Base-by-base conservation (phyloP, 164 flowering plant genomes). In the Nymphaea thermarum region DNA sequence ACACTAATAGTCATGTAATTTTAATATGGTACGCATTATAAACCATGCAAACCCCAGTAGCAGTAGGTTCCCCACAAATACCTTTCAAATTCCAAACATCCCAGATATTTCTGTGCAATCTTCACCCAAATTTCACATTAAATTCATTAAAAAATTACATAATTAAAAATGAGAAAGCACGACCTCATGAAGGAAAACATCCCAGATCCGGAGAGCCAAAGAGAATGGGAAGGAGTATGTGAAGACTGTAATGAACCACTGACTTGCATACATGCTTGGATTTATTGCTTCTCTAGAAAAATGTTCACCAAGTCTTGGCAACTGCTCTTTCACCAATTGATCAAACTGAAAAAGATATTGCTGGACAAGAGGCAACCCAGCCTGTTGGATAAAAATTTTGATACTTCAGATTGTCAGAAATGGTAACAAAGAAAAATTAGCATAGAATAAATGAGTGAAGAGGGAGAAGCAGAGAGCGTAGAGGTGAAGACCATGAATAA, bases 231-330 rank as follows among this genome's bases (percentile, higher is more conserved):
- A 95, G 41, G 99, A 92, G 75, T 95, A 95, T n/a, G 99, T 83
- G 82, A 95, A 95, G 51, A 95, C 98, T 12, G 98, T 95, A 66
- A 95, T 95, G 84, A 95, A 92, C 99, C 99, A 95, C 75, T 95
- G 99, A 74, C 99, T 95, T 43, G 96, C 98, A 79, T 95, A 95
- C 99, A 92, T 95, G 85, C 94, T 95, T 65, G 99, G 96, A 71
- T 86, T 90, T 72, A 95, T 87, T 88, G 86, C 82, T 78, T 95
- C 98, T 70, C 78, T 74, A 45, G 82, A 65, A 75, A 91, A 95
- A 80, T 95, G 98, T 72, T 90, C 94, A 63, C 98, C 98, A 44
- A 95, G 78, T 81, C 81, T 90, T 45, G 99, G 99, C 85, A 95
- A 66, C 44, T 84, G 76, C 79, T 87, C 94, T 70, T 73, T 84